Percentiles rank a stretch among this genome's conserved stretches.
These are phyloP conservation scores for Hirsutella minnesotensis DNA, from an alignment of 2,329 filamentous ascomycete genomes.

Conservation along the genomic window DNA sequence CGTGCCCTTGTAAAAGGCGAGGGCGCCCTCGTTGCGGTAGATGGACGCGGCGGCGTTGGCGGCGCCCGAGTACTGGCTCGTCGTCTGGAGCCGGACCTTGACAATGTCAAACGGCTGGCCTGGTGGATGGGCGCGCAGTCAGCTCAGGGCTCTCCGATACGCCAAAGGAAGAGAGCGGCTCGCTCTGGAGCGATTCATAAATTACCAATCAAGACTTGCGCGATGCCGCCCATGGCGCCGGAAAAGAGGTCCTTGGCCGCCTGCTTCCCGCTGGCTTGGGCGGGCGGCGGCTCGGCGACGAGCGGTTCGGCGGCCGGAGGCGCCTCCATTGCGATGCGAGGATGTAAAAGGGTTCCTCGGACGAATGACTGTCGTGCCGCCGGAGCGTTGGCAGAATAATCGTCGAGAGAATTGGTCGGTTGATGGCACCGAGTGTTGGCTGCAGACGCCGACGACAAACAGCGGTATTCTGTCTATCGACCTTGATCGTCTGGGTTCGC, in stretches of 20 bases:
- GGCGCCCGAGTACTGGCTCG: conserved; percentile 67
- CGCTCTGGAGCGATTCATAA: no score
- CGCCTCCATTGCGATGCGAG: conserved; percentile 30
- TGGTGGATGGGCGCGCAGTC: conserved; percentile 14
- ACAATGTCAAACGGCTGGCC: conserved; percentile 79
- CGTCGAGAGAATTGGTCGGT: no score
- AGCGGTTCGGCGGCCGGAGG: conserved; percentile 14
- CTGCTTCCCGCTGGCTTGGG: conserved; percentile 32
- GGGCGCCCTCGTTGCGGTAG: conserved; percentile 73
- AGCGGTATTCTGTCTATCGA: no score
- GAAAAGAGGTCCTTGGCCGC: conserved; percentile 83
- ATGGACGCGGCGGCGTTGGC: conserved; percentile 73
- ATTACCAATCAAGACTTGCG: conserved; percentile 82
- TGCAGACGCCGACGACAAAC: no score
- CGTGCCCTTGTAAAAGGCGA: conserved; percentile 97
- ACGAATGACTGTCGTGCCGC: no score
- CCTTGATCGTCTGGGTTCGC: no score
- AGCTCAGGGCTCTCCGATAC: no score
- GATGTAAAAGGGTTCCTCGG: no score
- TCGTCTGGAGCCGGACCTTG: conserved; percentile 93
- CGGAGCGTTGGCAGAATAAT: no score
- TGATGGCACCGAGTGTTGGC: no score
- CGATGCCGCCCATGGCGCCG: conserved; percentile 82
- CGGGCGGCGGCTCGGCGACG: conserved; percentile 19
- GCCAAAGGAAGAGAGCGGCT: no score